phyloP scores from a whole-genome alignment of 129 eudicot species.

The Calendula officinalis region DNA sequence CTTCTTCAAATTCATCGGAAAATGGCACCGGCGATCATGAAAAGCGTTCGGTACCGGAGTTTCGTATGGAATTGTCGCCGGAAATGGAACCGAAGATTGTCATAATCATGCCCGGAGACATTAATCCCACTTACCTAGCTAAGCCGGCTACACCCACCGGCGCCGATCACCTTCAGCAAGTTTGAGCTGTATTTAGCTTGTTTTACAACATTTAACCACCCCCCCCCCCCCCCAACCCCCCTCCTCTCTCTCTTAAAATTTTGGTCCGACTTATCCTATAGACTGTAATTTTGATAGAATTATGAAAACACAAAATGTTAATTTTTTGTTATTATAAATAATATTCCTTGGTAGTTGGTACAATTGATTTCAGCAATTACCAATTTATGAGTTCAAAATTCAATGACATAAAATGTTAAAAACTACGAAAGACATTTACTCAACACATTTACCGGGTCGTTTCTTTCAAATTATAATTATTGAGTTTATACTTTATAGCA shows the following conservation, averaged over 20 bases:
- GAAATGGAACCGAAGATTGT: slow-evolving; percentile 58
- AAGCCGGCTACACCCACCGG: slow-evolving; percentile 33
- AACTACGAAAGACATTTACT: no score
- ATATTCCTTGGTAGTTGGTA: not conserved
- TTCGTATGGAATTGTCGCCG: slow-evolving; percentile 28
- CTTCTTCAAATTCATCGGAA: slow-evolving; percentile 19
- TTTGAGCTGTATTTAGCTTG: slow-evolving; percentile 23
- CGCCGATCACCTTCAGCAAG: slow-evolving; percentile 22
- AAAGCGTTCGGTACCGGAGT: slow-evolving; percentile 19
- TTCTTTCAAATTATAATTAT: no score
- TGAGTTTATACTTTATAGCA: no score
- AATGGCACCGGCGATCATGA: slow-evolving; percentile 19
- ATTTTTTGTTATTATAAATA: not conserved
- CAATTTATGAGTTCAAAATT: no score
- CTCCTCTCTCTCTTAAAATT: not conserved
- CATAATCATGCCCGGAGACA: slow-evolving; percentile 74
- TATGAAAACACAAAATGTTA: not conserved
- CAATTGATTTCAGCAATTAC: not conserved
- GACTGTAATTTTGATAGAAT: slow-evolving; percentile 8
- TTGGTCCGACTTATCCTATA: not conserved
- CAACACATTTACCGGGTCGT: no score
- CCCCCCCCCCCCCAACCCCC: no score
- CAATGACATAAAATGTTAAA: no score
- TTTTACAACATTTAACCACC: not conserved
- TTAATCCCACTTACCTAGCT: slow-evolving; percentile 59